phyloP scores from a whole-genome alignment of 2,329 filamentous ascomycete species.

The Phialemoniopsis sp. region DNA sequence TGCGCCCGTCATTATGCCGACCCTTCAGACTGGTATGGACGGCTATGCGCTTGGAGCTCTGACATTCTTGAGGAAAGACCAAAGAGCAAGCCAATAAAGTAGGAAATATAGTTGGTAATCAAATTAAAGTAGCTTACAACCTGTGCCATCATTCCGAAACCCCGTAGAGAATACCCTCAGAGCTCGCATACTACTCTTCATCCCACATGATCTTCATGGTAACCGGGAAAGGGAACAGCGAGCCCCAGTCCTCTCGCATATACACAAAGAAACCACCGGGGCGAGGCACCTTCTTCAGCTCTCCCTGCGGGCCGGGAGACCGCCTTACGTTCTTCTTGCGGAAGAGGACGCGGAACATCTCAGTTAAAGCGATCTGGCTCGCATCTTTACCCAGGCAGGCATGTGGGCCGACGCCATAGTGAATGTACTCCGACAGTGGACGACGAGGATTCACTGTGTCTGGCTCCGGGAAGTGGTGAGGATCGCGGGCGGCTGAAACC shows the following conservation, averaged over 20 bases:
- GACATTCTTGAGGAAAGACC: not conserved
- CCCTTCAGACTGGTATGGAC: not conserved
- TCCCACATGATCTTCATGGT: constrained; percentile 54
- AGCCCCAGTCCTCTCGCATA: constrained; percentile 62
- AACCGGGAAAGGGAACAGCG: constrained; percentile 38
- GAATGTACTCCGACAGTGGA: constrained; percentile 59
- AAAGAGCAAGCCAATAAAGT: too few species aligned
- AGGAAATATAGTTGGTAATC: too few species aligned
- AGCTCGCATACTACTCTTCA: too few species aligned
- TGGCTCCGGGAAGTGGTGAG: constrained; percentile 56
- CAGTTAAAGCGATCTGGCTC: constrained; percentile 57
- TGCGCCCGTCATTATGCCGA: not conserved
- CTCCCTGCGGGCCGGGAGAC: constrained; percentile 59
- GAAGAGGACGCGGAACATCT: constrained; percentile 66
- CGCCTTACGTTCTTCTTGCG: constrained; percentile 55
- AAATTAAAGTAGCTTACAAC: too few species aligned
- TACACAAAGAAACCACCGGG: constrained; percentile 55
- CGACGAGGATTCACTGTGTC: constrained; percentile 58
- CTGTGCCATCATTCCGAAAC: too few species aligned
- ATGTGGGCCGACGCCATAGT: constrained; percentile 60
- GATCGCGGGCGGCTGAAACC: constrained; percentile 49
- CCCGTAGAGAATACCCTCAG: too few species aligned
- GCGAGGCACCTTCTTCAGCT: constrained; percentile 60
- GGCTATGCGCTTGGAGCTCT: not conserved
- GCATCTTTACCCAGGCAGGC: constrained; percentile 58